phyloP scores from a whole-genome alignment of 257 asterid species.

The Solanum etuberosum region DNA sequence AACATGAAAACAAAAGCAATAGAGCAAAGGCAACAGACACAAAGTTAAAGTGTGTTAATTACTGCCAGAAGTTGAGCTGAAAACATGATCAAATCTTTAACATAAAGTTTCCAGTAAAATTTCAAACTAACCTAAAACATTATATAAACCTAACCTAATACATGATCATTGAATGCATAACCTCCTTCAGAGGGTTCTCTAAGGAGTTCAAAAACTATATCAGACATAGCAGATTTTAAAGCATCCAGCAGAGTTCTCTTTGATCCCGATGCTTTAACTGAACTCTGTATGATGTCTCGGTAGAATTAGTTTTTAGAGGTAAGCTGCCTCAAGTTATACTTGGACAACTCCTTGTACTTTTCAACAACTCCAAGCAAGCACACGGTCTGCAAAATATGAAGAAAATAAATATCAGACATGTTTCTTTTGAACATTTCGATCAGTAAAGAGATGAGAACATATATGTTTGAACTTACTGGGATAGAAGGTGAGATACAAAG shows the following conservation, averaged over 20 bases:
- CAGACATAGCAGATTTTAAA: neutral
- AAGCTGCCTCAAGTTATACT: constrained; percentile 90
- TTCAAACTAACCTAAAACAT: neutral
- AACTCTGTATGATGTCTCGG: neutral
- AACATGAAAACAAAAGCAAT: neutral
- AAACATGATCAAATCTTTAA: neutral
- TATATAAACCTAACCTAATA: neutral
- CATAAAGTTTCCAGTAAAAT: neutral
- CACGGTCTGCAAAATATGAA: constrained; percentile 50
- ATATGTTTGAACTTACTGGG: neutral
- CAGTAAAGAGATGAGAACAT: neutral
- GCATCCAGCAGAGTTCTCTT: neutral
- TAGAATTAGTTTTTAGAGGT: constrained; percentile 16
- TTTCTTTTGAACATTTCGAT: neutral
- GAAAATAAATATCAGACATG: neutral
- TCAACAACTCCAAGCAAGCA: constrained; percentile 93
- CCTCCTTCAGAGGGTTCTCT: neutral
- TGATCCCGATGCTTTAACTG: neutral
- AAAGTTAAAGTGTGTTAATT: neutral
- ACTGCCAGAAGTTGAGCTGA: neutral
- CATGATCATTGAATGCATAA: neutral
- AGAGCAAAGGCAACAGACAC: neutral
- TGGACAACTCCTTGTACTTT: constrained; percentile 86
- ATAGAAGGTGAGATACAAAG: neutral
- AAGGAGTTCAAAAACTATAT: neutral